Evolutionary conservation across 441 rosid genomes (phyloP).

Genomic region (Erysimum pusillum): DNA sequence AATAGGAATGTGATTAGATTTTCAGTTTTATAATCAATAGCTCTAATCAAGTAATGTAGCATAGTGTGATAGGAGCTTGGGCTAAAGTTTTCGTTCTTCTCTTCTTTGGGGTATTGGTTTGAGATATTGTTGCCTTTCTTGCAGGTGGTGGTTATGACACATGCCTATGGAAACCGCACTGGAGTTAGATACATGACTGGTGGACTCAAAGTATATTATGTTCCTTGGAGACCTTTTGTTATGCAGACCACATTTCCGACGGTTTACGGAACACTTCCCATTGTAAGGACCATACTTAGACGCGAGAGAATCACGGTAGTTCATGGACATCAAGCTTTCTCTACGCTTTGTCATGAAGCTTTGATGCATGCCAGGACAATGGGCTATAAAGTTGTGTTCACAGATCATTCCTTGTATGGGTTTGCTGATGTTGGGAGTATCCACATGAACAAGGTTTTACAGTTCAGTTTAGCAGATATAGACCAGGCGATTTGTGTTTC

Average conservation of each 20-base stretch:
- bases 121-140: constrained; percentile 22
- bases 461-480: constrained; percentile 93
- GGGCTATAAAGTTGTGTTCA: constrained; percentile 92
- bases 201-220: constrained; percentile 84
- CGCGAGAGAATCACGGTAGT: constrained; percentile 87
- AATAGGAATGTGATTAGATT: constrained; percentile 5
- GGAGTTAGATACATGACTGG: constrained; percentile 91
- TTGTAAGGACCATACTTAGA: constrained; percentile 74
- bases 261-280: constrained; percentile 76
- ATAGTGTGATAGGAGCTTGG: background rate
- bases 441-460: constrained; percentile 97
- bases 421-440: constrained; percentile 96
- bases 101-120: constrained; percentile 8
- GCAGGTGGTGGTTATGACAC: constrained; percentile 96
- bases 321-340: constrained; percentile 98
- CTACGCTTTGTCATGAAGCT: constrained; percentile 97
- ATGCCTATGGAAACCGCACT: constrained; percentile 89
- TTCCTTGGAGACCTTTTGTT: constrained; percentile 83
- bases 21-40: background rate
- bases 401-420: constrained; percentile 95
- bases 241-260: constrained; percentile 88
- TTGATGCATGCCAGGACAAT: constrained; percentile 94
- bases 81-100: background rate
- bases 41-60: constrained; percentile 11
- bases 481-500: constrained; percentile 97